Evolutionary conservation across 306 rosid genomes (phyloP).

Genomic region (Begonia fuchsioides): DNA sequence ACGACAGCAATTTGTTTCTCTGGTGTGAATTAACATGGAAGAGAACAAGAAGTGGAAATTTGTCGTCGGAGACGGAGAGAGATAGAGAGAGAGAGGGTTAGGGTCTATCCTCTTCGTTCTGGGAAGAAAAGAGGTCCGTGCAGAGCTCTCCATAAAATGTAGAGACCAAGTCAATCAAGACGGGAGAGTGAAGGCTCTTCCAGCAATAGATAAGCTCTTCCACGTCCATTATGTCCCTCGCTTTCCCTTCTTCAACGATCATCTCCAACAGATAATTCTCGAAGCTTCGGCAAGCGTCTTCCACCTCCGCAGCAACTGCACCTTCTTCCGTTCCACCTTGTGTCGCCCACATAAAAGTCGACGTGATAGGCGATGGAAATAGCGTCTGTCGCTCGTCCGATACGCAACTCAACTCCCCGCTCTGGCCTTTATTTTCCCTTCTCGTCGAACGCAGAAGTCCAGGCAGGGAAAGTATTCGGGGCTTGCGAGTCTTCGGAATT

Average conservation of each 20-base stretch:
- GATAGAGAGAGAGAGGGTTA: too few species aligned
- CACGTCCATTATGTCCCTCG: conserved; percentile 57
- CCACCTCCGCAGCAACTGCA: conserved; percentile 24
- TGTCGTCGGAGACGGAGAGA: too few species aligned
- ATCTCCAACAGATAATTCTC: conserved; percentile 78
- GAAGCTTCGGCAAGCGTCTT: conserved; percentile 78
- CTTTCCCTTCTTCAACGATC: conserved; percentile 76
- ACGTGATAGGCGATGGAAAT: conserved; percentile 38
- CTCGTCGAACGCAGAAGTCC: conserved; percentile 22
- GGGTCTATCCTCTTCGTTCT: too few species aligned
- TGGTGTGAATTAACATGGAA: too few species aligned
- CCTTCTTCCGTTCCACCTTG: not conserved
- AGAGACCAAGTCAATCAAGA: conserved; percentile 58
- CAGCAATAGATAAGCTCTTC: conserved; percentile 81
- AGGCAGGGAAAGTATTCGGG: conserved; percentile 20
- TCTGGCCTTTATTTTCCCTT: conserved; percentile 12
- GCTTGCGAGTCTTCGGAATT: conserved; percentile 2
- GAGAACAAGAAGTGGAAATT: too few species aligned
- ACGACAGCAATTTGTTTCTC: too few species aligned
- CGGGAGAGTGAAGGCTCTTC: conserved; percentile 68
- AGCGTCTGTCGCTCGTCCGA: conserved; percentile 15
- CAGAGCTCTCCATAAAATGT: conserved; percentile 92
- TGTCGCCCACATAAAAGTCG: conserved; percentile 15
- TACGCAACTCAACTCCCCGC: conserved; percentile 14
- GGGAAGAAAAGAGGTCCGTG: conserved; percentile 54